Evolutionary conservation across 768 basidiomycete genomes (phyloP).

Genomic region (Boletus subcaerulescens): DNA sequence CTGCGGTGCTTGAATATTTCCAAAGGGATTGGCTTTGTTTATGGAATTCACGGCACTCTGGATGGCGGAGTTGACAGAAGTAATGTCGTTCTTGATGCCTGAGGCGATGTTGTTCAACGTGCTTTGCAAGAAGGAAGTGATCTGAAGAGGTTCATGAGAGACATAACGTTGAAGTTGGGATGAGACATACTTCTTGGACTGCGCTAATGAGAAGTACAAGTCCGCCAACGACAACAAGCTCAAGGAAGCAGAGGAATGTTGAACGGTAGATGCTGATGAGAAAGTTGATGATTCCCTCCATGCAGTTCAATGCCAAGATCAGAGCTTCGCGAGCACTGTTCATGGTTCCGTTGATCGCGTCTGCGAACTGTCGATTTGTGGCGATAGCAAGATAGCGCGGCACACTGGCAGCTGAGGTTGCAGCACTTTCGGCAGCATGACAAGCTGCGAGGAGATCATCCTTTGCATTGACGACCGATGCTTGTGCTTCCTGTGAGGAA

Average conservation of each 20-base stretch:
- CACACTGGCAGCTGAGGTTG: slow-evolving; percentile 78
- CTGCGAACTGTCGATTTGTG: slow-evolving; percentile 74
- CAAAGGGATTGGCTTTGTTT: slow-evolving; percentile 76
- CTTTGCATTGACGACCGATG: slow-evolving; percentile 68
- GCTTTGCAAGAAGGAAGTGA: slow-evolving; percentile 61
- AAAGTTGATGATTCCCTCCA: slow-evolving; percentile 90
- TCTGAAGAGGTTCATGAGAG: slow-evolving; percentile 40
- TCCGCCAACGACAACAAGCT: slow-evolving; percentile 81
- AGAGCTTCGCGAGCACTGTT: slow-evolving; percentile 73
- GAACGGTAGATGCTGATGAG: slow-evolving; percentile 91
- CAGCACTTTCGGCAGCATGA: slow-evolving; percentile 78
- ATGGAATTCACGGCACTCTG: slow-evolving; percentile 58
- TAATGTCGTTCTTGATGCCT: slow-evolving; percentile 69
- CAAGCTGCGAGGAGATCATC: slow-evolving; percentile 78
- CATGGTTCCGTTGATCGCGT: slow-evolving; percentile 77
- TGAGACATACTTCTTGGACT: slow-evolving; percentile 70
- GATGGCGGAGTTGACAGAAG: slow-evolving; percentile 66
- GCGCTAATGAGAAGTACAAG: slow-evolving; percentile 78
- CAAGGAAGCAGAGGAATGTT: slow-evolving; percentile 90
- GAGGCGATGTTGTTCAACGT: slow-evolving; percentile 62
- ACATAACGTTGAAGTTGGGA: not conserved
- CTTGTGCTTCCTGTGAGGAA: slow-evolving; percentile 67
- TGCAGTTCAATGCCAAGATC: slow-evolving; percentile 69
- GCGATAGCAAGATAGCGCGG: slow-evolving; percentile 83
- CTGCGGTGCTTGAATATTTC: slow-evolving; percentile 63